phyloP scores from a whole-genome alignment of 768 basidiomycete genomes.

The Tricholoma sp. region DNA sequence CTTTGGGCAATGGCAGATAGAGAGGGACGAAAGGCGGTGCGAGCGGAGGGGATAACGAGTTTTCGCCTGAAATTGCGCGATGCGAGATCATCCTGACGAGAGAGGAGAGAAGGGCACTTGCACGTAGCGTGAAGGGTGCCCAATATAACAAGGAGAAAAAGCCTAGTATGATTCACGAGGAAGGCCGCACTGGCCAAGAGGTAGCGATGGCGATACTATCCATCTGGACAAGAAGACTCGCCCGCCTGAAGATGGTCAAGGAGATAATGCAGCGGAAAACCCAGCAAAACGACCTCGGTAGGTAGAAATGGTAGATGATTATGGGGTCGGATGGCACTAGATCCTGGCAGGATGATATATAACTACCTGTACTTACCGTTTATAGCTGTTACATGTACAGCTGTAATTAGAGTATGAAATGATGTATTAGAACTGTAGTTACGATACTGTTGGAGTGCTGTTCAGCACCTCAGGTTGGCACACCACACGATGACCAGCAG shows the following conservation, averaged over 20 bases:
- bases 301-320: constrained; percentile 14
- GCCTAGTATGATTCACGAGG: too few species aligned
- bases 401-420: too few species aligned
- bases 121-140: not conserved
- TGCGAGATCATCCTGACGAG: constrained; percentile 37
- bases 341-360: too few species aligned
- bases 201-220: not conserved
- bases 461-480: too few species aligned
- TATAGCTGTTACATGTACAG: too few species aligned
- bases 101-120: constrained; percentile 29
- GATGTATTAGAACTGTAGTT: too few species aligned
- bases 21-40: not conserved
- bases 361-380: too few species aligned
- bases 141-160: too few species aligned
- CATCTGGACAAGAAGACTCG: not conserved
- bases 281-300: constrained; percentile 15
- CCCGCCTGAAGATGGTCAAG: not conserved
- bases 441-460: too few species aligned
- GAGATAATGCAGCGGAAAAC: constrained; percentile 1
- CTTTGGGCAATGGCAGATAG: not conserved
- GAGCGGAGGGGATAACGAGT: not conserved
- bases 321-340: constrained; percentile 20
- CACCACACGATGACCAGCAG: too few species aligned
- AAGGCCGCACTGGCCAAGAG: too few species aligned
- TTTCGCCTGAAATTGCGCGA: constrained; percentile 8